Evolutionary conservation across 2,329 filamentous ascomycete genomes (phyloP).

Genomic region (Claviceps humidiphila): DNA sequence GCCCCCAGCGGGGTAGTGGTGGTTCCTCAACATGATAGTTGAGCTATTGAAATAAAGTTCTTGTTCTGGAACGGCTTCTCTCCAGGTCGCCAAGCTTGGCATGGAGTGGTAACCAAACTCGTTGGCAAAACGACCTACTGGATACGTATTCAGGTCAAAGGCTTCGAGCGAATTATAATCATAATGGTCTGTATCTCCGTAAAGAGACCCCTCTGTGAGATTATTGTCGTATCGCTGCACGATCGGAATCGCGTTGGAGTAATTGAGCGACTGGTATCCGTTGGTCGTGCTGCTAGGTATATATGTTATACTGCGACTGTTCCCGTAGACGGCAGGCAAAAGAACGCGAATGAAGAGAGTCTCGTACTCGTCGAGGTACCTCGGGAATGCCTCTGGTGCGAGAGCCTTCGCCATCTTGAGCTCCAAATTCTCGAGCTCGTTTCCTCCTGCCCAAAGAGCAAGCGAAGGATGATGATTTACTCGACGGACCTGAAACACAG

Average conservation of each 20-base stretch:
- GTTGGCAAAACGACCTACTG: conserved; percentile 46
- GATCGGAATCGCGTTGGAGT: conserved; percentile 38
- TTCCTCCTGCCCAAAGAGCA: conserved; percentile 41
- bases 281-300: conserved; percentile 47
- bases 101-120: conserved; percentile 53
- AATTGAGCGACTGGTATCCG: conserved; percentile 41
- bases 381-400: conserved; percentile 26
- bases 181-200: conserved; percentile 49
- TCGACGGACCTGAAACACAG: conserved; percentile 46
- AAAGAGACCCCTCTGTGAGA: conserved; percentile 34
- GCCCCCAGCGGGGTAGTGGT: conserved; percentile 30
- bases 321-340: conserved; percentile 41
- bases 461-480: conserved; percentile 46
- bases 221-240: conserved; percentile 42
- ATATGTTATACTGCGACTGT: conserved; percentile 46
- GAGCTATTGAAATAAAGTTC: conserved; percentile 46
- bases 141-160: conserved; percentile 42
- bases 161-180: conserved; percentile 39
- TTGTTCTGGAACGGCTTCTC: conserved; percentile 33
- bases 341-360: conserved; percentile 42
- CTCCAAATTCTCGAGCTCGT: conserved; percentile 46
- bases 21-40: conserved; percentile 41
- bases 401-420: conserved; percentile 24
- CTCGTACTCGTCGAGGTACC: conserved; percentile 35
- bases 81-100: conserved; percentile 46